phyloP scores from a whole-genome alignment of 768 basidiomycete species.

The Nidularia sp. region DNA sequence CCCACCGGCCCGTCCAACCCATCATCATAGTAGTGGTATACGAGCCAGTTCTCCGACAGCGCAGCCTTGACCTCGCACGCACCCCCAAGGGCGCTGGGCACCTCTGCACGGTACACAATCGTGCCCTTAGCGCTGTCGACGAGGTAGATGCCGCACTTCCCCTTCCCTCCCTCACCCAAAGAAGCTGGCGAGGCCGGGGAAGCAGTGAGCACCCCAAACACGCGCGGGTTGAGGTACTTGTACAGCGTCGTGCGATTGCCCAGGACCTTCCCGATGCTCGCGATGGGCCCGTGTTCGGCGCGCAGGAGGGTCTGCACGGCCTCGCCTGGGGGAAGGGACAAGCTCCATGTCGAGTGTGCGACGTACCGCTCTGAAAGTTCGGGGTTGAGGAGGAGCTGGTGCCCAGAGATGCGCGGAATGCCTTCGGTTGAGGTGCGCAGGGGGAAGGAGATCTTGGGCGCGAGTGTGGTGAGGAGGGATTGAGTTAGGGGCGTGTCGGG shows the following conservation, averaged over 20 bases:
- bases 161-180: slow-evolving; percentile 4
- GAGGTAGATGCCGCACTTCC: slow-evolving; percentile 64
- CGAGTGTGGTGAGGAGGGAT: slow-evolving; percentile 37
- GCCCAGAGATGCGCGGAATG: slow-evolving; percentile 49
- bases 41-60: slow-evolving; percentile 89
- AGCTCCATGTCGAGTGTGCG: slow-evolving; percentile 64
- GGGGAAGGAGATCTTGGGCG: slow-evolving; percentile 51
- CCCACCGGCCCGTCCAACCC: slow-evolving; percentile 40
- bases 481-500: slow-evolving; percentile 50
- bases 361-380: slow-evolving; percentile 38
- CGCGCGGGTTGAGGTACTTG: slow-evolving; percentile 88
- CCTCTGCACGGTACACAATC: slow-evolving; percentile 59
- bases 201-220: slow-evolving; percentile 63
- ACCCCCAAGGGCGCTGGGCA: slow-evolving; percentile 34
- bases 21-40: slow-evolving; percentile 77
- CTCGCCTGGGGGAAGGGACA: slow-evolving; percentile 54
- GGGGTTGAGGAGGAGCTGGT: slow-evolving; percentile 41
- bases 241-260: slow-evolving; percentile 88
- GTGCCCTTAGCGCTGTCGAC: slow-evolving; percentile 80
- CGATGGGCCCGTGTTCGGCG: slow-evolving; percentile 47
- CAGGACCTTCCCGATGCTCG: slow-evolving; percentile 78
- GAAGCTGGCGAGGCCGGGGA: slow-evolving; percentile 10
- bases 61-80: slow-evolving; percentile 65
- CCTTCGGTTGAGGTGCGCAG: slow-evolving; percentile 41
- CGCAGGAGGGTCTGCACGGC: slow-evolving; percentile 49